Conservation (phyloP, 805 yeast genomes). For the Scheffersomyces ergatensis region DNA sequence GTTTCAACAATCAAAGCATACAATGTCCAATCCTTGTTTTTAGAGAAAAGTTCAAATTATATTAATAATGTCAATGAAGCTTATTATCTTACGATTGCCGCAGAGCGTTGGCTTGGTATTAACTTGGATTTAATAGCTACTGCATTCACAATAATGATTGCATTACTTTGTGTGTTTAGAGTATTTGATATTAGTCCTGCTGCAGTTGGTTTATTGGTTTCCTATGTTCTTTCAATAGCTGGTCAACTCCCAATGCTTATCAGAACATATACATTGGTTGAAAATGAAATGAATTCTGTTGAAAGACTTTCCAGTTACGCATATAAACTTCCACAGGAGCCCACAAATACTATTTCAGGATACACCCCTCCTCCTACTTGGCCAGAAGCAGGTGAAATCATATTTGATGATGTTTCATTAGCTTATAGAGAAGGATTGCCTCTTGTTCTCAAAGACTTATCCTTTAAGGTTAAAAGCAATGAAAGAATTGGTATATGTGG, state of each 20-base stretch:
- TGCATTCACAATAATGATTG: constrained; percentile 48
- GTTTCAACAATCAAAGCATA: constrained; percentile 63
- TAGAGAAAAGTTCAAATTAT: constrained; percentile 40
- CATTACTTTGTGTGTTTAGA: constrained; percentile 58
- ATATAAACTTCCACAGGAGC: constrained; percentile 59
- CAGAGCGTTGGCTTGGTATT: constrained; percentile 73
- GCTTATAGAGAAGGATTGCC: constrained; percentile 58
- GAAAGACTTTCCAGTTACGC: constrained; percentile 72
- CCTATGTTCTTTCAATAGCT: constrained; percentile 56
- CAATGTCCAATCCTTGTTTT: constrained; percentile 44
- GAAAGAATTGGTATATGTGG: constrained; percentile 83
- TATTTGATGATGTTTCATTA: constrained; percentile 46
- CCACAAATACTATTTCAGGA: constrained; percentile 48
- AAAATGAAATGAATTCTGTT: constrained; percentile 74
- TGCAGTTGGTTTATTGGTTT: constrained; percentile 66
- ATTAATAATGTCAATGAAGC: constrained; percentile 68
- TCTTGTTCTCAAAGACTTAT: constrained; percentile 46
- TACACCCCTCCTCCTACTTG: constrained; percentile 39
- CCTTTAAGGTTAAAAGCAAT: constrained; percentile 41
- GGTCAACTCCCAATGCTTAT: constrained; percentile 60
- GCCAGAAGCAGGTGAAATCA: constrained; percentile 47
- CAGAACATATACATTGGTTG: constrained; percentile 66
- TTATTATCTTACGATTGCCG: constrained; percentile 58
- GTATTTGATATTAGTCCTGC: constrained; percentile 61
- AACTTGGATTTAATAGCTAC: constrained; percentile 58